A percentile compares a stretch with the other conserved stretches of the same genome.
Conservation (phyloP, 768 basidiomycete species). For the Russula emetica region DNA sequence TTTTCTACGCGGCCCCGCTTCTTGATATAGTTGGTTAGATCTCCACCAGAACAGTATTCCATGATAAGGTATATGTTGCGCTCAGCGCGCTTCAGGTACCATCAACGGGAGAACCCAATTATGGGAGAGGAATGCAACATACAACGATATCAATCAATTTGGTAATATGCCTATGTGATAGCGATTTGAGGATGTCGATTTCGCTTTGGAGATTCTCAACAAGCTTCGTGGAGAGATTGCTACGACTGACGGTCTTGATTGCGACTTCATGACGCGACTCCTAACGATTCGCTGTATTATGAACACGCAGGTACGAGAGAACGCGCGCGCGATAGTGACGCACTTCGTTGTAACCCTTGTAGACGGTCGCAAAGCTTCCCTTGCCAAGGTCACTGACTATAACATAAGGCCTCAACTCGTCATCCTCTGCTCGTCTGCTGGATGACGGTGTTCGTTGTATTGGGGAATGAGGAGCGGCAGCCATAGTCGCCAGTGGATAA, state of each 20-base stretch:
- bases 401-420: slow-evolving; percentile 72
- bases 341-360: slow-evolving; percentile 89
- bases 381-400: slow-evolving; percentile 75
- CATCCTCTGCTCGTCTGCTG: slow-evolving; percentile 46
- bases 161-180: slow-evolving; percentile 91
- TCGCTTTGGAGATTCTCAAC: slow-evolving; percentile 98
- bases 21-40: slow-evolving; percentile 96
- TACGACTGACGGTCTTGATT: slow-evolving; percentile 89
- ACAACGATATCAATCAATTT: slow-evolving; percentile 91
- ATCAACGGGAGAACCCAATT: slow-evolving; percentile 5
- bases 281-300: slow-evolving; percentile 38
- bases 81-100: slow-evolving; percentile 50
- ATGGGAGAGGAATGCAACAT: slow-evolving; percentile 29
- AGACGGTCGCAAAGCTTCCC: slow-evolving; percentile 95
- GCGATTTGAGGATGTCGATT: slow-evolving; percentile 91
- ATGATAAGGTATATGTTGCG: slow-evolving; percentile 90
- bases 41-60: slow-evolving; percentile 95
- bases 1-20: slow-evolving; percentile 91
- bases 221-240: slow-evolving; percentile 84
- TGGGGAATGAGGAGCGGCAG: slow-evolving; percentile 9
- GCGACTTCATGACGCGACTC: slow-evolving; percentile 78
- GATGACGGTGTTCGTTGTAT: slow-evolving; percentile 12
- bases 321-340: slow-evolving; percentile 30
- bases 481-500: slow-evolving; percentile 1
- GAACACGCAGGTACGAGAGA: background rate